These are phyloP conservation scores for Paramecium biaurelia DNA, from an alignment of 73 alveolate genomes.

Conservation along the genomic window DNA sequence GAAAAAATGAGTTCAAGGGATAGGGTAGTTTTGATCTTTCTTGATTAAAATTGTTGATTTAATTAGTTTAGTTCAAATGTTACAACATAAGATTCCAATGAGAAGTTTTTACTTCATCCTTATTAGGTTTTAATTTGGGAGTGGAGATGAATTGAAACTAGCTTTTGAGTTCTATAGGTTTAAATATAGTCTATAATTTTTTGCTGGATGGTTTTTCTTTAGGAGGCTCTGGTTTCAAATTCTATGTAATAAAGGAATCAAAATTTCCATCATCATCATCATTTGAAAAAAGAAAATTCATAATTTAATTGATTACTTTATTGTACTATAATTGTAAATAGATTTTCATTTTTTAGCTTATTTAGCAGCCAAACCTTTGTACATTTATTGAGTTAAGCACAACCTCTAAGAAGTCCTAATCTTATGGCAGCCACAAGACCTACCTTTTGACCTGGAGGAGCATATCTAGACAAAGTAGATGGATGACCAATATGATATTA, in stretches of 20 bases:
- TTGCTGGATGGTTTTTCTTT: background rate
- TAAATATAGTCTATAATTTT: background rate
- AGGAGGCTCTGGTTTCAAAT: slow-evolving; percentile 21
- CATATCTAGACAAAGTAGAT: slow-evolving; percentile 87
- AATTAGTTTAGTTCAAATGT: background rate
- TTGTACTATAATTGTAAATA: background rate
- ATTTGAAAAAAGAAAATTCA: background rate
- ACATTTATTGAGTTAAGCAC: background rate
- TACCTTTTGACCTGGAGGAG: slow-evolving; percentile 94
- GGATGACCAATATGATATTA: slow-evolving; percentile 83
- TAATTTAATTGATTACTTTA: background rate
- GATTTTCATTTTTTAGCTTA: background rate
- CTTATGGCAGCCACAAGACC: slow-evolving; percentile 92
- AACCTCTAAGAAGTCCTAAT: slow-evolving; percentile 76
- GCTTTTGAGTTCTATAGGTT: background rate
- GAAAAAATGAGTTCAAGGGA: background rate
- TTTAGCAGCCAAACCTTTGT: background rate
- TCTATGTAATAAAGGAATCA: background rate
- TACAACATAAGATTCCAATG: background rate
- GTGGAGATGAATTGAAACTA: background rate
- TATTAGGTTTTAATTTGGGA: background rate
- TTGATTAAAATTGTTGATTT: background rate
- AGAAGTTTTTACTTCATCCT: background rate
- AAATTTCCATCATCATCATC: slow-evolving; percentile 28
- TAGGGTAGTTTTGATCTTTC: background rate